Conservation (phyloP, 495 filamentous ascomycete species). For the Neurospora tetraspora region DNA sequence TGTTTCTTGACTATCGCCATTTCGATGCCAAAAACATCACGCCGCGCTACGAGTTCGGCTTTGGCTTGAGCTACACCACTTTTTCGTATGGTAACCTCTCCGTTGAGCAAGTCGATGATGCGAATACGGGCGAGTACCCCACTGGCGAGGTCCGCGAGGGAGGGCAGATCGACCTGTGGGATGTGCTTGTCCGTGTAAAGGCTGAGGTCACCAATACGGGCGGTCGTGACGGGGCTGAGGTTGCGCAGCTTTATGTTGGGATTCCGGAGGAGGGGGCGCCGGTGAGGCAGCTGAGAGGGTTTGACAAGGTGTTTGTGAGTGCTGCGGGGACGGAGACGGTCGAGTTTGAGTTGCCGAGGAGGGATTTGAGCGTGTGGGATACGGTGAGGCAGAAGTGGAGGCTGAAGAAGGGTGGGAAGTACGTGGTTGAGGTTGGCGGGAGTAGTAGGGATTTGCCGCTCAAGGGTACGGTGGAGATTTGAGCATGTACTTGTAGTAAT, state of each 20-base stretch:
- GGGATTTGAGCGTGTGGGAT: conserved; percentile 63
- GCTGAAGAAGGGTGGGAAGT: conserved; percentile 33
- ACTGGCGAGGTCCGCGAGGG: conserved; percentile 40
- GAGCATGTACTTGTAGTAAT: background rate
- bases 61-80: conserved; percentile 59
- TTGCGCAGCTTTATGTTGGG: conserved; percentile 56
- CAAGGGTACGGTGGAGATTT: conserved; percentile 23
- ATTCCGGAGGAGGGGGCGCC: conserved; percentile 38
- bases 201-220: conserved; percentile 51
- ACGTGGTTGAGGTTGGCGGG: conserved; percentile 44
- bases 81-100: conserved; percentile 41
- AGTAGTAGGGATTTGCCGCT: conserved; percentile 59
- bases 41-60: conserved; percentile 63
- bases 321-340: conserved; percentile 35
- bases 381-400: conserved; percentile 49
- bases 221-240: conserved; percentile 35
- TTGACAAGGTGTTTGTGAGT: conserved; percentile 47
- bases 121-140: conserved; percentile 22
- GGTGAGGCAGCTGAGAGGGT: conserved; percentile 52
- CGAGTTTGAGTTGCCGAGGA: conserved; percentile 46
- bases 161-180: conserved; percentile 49
- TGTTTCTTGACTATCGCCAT: conserved; percentile 57
- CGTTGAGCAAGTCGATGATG: conserved; percentile 18
- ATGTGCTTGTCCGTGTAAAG: conserved; percentile 40
- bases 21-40: conserved; percentile 54